Conservation (phyloP, 2,329 filamentous ascomycete species). For the Fusarium cicatricum region DNA sequence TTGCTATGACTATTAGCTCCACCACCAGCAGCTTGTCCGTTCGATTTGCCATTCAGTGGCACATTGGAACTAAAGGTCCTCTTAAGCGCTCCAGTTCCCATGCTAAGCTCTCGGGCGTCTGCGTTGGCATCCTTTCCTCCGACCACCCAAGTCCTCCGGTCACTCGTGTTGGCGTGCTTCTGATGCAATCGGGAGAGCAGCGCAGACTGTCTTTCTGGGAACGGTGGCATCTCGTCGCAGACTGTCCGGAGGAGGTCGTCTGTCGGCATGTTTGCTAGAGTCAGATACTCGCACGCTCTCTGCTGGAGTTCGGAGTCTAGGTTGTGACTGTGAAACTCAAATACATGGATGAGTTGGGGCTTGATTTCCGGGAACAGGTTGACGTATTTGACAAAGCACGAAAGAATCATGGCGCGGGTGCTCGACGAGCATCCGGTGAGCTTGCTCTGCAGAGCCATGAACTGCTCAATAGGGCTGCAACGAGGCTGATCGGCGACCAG, state of each 20-base stretch:
- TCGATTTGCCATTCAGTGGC: conserved; percentile 58
- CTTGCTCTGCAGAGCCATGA: conserved; percentile 89
- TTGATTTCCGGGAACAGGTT: conserved; percentile 99
- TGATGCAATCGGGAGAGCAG: conserved; percentile 91
- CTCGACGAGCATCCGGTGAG: conserved; percentile 87
- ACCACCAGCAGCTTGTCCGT: conserved; percentile 54
- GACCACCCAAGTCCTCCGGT: conserved; percentile 98
- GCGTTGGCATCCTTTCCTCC: conserved; percentile 93
- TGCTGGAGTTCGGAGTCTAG: conserved; percentile 96
- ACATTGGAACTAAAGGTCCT: conserved; percentile 78
- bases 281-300: conserved; percentile 92
- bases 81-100: conserved; percentile 85
- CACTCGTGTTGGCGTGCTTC: conserved; percentile 90
- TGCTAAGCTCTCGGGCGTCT: conserved; percentile 78
- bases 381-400: conserved; percentile 96
- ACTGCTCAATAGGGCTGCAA: conserved; percentile 97
- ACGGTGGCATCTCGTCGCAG: conserved; percentile 98
- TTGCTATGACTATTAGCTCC: conserved; percentile 61
- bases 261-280: conserved; percentile 82
- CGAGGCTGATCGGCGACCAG: conserved; percentile 90
- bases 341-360: conserved; percentile 88
- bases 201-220: conserved; percentile 92
- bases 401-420: conserved; percentile 92
- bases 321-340: conserved; percentile 91
- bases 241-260: conserved; percentile 93